These are phyloP conservation scores for Curvularia sp. DNA, from an alignment of 2,329 filamentous ascomycete genomes.

Conservation along the genomic window DNA sequence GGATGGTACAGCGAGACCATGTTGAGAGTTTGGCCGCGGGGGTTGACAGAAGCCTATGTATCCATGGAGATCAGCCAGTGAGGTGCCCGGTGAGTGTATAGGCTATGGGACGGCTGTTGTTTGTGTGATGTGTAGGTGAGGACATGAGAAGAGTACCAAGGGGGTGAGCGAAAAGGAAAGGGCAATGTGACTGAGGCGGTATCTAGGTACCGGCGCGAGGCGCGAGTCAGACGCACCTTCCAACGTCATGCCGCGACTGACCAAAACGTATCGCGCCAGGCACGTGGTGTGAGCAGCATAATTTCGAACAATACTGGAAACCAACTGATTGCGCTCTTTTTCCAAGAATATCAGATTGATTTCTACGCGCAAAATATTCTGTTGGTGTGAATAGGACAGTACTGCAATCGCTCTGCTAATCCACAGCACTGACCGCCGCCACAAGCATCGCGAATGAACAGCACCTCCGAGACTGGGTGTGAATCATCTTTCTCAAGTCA, in stretches of 20 bases:
- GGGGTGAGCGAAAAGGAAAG: constrained; percentile 6
- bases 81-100: constrained; percentile 1
- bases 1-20: constrained; percentile 43
- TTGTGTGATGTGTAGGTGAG: constrained; percentile 5
- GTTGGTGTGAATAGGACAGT: constrained; percentile 11
- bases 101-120: background rate
- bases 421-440: constrained; percentile 33
- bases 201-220: constrained; percentile 21
- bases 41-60: constrained; percentile 29
- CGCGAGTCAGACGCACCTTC: constrained; percentile 39
- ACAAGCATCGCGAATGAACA: constrained; percentile 29
- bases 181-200: constrained; percentile 25
- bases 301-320: background rate
- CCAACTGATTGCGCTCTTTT: background rate
- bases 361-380: constrained; percentile 5
- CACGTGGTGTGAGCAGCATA: constrained; percentile 19
- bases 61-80: constrained; percentile 33
- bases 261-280: constrained; percentile 26
- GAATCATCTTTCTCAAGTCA: constrained; percentile 34
- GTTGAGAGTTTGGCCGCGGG: constrained; percentile 35
- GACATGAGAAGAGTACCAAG: background rate
- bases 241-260: constrained; percentile 36
- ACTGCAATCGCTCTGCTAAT: constrained; percentile 29
- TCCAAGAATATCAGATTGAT: background rate
- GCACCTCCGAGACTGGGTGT: constrained; percentile 23